Evolutionary conservation across 768 basidiomycete species (phyloP), one percentile per base, ranked within the genome.

Genomic region (Lactarius vividus): DNA sequence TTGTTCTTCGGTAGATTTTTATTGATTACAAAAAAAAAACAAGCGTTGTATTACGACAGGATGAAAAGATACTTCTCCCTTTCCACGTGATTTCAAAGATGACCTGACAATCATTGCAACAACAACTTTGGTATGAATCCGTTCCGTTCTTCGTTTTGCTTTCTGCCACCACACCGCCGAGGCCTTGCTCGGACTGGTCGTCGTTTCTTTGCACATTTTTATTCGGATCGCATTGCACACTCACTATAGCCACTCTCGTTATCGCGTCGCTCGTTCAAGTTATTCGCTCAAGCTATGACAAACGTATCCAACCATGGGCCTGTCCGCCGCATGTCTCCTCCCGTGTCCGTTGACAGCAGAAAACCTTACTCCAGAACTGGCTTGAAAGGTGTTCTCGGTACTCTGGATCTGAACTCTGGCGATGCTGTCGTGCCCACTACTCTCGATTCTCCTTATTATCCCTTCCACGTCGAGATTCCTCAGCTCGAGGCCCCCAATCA

Each of bases 331-430:
- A 40, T 55, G 31, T 63, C 66, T 54, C 58, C 59, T 61, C 40
- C 61, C n/a, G 49, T 62, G 56, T 62, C 65, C 56, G 46, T 46
- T 46, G 66, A 67, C 31, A 62, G 26, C 23, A 59, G 62, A 55
- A 67, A 67, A 31, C 66, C 66, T 55, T 67, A 67, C 57, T 62
- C 66, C 10, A 46, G 66, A 59, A 63, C 53, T 59, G 66, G 66
- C 23, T 23, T 67, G 57, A 67, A 63, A 55, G 66, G 61, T 37
- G 33, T 67, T 67, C 66, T 67, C 4, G 61, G 66, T 46, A 63
- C 61, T 59, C 33, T 67, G 61, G 62, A 67, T 54, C 52, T 63
- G 40, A 67, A 67, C 62, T 67, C 61, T 59, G 66, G 66, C 49
- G 66, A 67, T 16, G 4, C 26, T 54, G 40, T 62, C 33, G 42